These are phyloP conservation scores for Paramecium primaurelia DNA, from an alignment of 73 alveolate species.

Conservation along the genomic window DNA sequence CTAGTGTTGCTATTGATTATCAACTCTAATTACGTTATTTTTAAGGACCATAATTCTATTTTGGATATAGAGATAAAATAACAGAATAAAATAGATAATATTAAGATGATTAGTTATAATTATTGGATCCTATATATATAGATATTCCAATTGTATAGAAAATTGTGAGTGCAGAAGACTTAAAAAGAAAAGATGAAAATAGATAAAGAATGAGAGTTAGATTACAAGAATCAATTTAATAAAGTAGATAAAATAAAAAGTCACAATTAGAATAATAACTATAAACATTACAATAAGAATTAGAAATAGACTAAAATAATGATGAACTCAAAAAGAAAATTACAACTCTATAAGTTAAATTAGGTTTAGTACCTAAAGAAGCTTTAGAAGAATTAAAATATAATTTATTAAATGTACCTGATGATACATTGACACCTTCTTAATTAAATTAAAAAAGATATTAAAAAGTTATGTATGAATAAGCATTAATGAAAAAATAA, in stretches of 20 bases:
- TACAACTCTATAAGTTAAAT: neutral
- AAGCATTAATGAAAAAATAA: neutral
- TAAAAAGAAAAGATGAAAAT: conserved; percentile 25
- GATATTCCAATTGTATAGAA: conserved; percentile 29
- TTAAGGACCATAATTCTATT: neutral
- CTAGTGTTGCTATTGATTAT: conserved; percentile 16
- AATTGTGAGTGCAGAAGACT: conserved; percentile 26
- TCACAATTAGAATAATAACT: neutral
- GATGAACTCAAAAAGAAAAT: conserved; percentile 6
- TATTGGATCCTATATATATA: neutral
- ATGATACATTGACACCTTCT: conserved; percentile 31
- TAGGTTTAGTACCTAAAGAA: neutral
- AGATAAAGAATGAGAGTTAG: conserved; percentile 41
- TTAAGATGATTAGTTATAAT: neutral
- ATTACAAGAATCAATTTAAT: conserved; percentile 11
- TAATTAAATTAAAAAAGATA: conserved; percentile 35
- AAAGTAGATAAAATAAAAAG: neutral
- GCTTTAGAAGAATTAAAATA: conserved; percentile 18
- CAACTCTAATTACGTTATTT: neutral
- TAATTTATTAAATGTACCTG: conserved; percentile 18
- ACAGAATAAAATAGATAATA: neutral
- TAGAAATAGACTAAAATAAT: neutral
- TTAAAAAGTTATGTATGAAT: conserved; percentile 22
- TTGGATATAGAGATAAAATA: conserved; percentile 44
- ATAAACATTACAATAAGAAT: neutral